Evolutionary conservation across 768 basidiomycete species (phyloP).

Genomic region (Lepiota brunneoincarnata): DNA sequence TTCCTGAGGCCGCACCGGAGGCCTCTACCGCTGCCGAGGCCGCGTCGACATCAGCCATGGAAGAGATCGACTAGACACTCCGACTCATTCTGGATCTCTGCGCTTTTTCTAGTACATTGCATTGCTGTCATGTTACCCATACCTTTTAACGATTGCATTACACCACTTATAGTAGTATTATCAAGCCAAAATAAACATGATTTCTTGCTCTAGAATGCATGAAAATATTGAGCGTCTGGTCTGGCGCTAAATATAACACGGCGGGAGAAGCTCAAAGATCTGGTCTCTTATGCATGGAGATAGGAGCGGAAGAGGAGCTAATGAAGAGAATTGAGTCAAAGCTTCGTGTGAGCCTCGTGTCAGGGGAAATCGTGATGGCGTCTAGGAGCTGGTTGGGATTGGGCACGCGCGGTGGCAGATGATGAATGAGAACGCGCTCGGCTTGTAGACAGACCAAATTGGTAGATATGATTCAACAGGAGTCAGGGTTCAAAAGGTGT

Average conservation of each 20-base stretch:
- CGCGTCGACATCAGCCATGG: slow-evolving; percentile 84
- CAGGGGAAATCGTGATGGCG: neutral
- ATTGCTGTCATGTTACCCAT: slow-evolving; percentile 25
- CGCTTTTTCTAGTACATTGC: slow-evolving; percentile 23
- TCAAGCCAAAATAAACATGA: neutral
- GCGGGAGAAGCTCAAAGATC: neutral
- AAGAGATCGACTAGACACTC: slow-evolving; percentile 82
- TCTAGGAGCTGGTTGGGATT: neutral
- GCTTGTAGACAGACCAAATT: neutral
- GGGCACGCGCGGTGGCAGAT: neutral
- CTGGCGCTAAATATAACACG: neutral
- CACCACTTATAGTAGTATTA: slow-evolving; percentile 7
- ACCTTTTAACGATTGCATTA: slow-evolving; percentile 9
- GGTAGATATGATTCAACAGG: slow-evolving; percentile 3
- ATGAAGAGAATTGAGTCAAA: neutral
- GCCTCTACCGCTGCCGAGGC: slow-evolving; percentile 53
- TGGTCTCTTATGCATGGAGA: neutral
- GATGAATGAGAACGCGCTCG: neutral
- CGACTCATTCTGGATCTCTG: slow-evolving; percentile 16
- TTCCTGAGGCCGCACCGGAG: slow-evolving; percentile 35
- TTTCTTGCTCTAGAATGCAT: neutral
- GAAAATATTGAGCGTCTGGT: neutral
- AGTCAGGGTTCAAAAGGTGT: no score
- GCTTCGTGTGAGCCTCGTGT: slow-evolving; percentile 13
- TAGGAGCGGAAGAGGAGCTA: neutral